phyloP scores from a whole-genome alignment of 306 rosid genomes.

The Benincasa hispida region DNA sequence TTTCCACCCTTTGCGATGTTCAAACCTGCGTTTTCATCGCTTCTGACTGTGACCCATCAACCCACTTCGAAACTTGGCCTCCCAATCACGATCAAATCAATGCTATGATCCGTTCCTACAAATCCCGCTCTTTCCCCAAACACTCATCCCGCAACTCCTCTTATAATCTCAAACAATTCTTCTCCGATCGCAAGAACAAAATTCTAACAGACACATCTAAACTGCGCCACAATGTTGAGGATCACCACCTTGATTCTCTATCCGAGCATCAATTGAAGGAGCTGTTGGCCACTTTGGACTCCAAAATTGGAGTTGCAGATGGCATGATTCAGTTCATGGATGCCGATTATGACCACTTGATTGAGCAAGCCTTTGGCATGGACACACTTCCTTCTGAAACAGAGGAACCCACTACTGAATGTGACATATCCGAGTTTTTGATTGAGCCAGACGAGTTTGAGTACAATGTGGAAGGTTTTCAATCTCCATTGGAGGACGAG shows the following conservation, averaged over 20 bases:
- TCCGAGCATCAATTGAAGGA: background rate
- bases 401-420: background rate
- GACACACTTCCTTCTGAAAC: background rate
- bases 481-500: too few species aligned
- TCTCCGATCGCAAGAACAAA: constrained; percentile 2
- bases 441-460: background rate
- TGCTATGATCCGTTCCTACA: background rate
- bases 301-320: background rate
- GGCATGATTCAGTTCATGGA: background rate
- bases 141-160: background rate
- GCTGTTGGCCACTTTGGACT: background rate
- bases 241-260: too few species aligned
- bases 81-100: background rate
- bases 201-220: background rate
- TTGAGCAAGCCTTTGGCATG: background rate
- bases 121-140: background rate
- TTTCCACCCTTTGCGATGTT: background rate
- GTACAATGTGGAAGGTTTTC: too few species aligned
- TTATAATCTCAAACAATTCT: background rate
- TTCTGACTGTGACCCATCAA: background rate
- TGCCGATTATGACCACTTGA: background rate
- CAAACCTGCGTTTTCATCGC: background rate
- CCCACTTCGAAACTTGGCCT: background rate
- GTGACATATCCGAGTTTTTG: too few species aligned
- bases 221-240: background rate